These are phyloP conservation scores for Testicularia cyperi DNA, from an alignment of 1,284 basidiomycete species.

Conservation along the genomic window DNA sequence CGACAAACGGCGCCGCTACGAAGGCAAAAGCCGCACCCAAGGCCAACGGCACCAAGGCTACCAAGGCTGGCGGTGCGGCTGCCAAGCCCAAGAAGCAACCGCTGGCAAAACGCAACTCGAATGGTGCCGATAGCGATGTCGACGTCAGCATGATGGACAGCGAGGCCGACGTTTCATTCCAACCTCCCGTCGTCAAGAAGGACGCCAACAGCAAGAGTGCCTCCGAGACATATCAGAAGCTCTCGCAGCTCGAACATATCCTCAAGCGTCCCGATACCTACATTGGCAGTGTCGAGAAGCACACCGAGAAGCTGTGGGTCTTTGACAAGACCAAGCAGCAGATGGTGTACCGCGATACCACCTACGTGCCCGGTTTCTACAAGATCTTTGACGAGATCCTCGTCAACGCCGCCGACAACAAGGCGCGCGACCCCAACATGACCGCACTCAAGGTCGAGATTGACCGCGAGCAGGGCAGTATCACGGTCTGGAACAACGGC, in stretches of 20 bases:
- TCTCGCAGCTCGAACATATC: slow-evolving; percentile 94
- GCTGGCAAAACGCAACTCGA: slow-evolving; percentile 67
- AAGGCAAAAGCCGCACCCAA: slow-evolving; percentile 46
- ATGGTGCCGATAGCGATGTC: slow-evolving; percentile 57
- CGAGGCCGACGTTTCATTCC: slow-evolving; percentile 30
- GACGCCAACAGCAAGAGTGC: slow-evolving; percentile 69
- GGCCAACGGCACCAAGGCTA: slow-evolving; percentile 61
- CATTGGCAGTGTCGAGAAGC: slow-evolving; percentile 67
- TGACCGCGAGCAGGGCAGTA: slow-evolving; percentile 78
- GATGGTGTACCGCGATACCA: slow-evolving; percentile 68
- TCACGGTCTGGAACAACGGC: slow-evolving; percentile 95
- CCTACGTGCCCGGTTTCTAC: slow-evolving; percentile 96
- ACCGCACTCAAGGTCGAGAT: slow-evolving; percentile 65
- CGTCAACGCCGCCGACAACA: slow-evolving; percentile 99
- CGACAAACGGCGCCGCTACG: slow-evolving; percentile 55
- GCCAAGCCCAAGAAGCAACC: slow-evolving; percentile 71
- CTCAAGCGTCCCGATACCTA: slow-evolving; percentile 96
- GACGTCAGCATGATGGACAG: slow-evolving; percentile 62
- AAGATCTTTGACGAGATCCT: slow-evolving; percentile 99
- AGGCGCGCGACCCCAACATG: slow-evolving; percentile 66
- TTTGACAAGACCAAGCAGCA: slow-evolving; percentile 50
- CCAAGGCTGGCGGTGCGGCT: slow-evolving; percentile 52
- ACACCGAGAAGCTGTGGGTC: slow-evolving; percentile 58
- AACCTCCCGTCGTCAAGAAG: slow-evolving; percentile 16
- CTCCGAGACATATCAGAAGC: slow-evolving; percentile 90